Evolutionary conservation across 2,329 filamentous ascomycete genomes (phyloP).

Genomic region (Aspergillus sp.): DNA sequence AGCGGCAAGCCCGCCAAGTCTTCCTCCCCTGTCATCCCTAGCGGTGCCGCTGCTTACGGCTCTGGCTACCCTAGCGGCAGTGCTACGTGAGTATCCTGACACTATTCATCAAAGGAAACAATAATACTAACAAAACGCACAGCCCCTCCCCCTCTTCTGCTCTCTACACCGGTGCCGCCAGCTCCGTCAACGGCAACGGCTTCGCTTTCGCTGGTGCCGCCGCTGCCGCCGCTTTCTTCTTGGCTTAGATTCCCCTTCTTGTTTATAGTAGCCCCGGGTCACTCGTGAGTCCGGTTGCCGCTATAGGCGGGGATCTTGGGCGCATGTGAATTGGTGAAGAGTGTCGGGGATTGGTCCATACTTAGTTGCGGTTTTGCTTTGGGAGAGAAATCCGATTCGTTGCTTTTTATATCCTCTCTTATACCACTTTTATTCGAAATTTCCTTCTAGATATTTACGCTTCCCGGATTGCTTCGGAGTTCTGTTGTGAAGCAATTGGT

Average conservation of each 20-base stretch:
- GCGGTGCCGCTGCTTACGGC: conserved; percentile 16
- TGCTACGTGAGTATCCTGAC: conserved; percentile 21
- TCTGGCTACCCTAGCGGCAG: conserved; percentile 14
- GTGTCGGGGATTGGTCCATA: conserved; percentile 18
- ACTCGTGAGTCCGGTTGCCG: conserved; percentile 13
- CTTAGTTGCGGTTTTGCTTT: conserved; percentile 22
- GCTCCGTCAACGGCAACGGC: conserved; percentile 27
- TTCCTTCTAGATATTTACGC: conserved; percentile 16
- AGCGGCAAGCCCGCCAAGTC: conserved; percentile 12
- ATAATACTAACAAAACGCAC: conserved; percentile 2
- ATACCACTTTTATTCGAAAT: conserved; percentile 13
- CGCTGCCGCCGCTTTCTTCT: conserved; percentile 34
- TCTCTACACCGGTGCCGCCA: conserved; percentile 34
- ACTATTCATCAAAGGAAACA: background rate
- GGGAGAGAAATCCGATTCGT: conserved; percentile 27
- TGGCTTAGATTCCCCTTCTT: conserved; percentile 35
- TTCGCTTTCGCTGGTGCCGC: conserved; percentile 35
- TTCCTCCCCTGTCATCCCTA: conserved; percentile 23
- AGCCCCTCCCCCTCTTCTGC: conserved; percentile 23
- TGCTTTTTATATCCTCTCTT: conserved; percentile 14
- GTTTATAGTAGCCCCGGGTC: conserved; percentile 33
- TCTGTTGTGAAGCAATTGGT: conserved; percentile 25
- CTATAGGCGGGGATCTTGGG: conserved; percentile 6
- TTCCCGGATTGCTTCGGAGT: conserved; percentile 27
- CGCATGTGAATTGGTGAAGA: conserved; percentile 11